Percentiles rank a stretch among this genome's conserved stretches.
phyloP scores from a whole-genome alignment of 257 asterid species.

The Scutellaria minor region DNA sequence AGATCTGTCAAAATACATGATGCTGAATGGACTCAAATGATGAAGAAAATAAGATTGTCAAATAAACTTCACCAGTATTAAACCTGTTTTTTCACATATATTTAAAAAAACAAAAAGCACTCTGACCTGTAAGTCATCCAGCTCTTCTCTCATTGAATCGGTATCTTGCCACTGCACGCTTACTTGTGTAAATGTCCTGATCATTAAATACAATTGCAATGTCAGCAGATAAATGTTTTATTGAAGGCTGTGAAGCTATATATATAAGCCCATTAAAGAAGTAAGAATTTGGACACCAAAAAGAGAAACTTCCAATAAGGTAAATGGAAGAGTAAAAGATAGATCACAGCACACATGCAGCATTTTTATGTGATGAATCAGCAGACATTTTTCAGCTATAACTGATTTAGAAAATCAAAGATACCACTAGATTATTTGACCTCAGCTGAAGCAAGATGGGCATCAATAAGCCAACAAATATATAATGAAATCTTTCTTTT shows the following conservation, averaged over 20 bases:
- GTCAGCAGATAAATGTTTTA: conserved; percentile 28
- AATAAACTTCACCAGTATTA: conserved; percentile 26
- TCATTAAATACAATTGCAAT: conserved; percentile 36
- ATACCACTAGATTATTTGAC: not conserved
- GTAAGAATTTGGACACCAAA: conserved; percentile 4
- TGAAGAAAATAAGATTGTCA: conserved; percentile 24
- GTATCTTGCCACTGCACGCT: conserved; percentile 99
- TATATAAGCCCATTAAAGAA: conserved; percentile 20
- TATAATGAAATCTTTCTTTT: not conserved
- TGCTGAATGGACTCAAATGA: conserved; percentile 32
- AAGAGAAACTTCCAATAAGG: conserved; percentile 18
- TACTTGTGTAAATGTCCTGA: conserved; percentile 98
- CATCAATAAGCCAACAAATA: conserved; percentile 21
- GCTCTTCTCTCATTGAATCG: conserved; percentile 98
- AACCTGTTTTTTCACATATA: conserved; percentile 19
- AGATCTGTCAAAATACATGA: conserved; percentile 68
- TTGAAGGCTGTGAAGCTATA: conserved; percentile 11
- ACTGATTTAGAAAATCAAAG: conserved; percentile 11
- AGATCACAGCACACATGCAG: conserved; percentile 15
- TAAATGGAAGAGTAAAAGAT: conserved; percentile 20
- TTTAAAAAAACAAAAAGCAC: conserved; percentile 1
- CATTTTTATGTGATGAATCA: not conserved
- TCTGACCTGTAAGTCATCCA: conserved; percentile 92
- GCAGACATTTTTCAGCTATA: conserved; percentile 2
- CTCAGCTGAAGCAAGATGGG: conserved; percentile 2